Evolutionary conservation across 2,329 filamentous ascomycete species (phyloP).

Genomic region (Thielaviopsis punctulata): DNA sequence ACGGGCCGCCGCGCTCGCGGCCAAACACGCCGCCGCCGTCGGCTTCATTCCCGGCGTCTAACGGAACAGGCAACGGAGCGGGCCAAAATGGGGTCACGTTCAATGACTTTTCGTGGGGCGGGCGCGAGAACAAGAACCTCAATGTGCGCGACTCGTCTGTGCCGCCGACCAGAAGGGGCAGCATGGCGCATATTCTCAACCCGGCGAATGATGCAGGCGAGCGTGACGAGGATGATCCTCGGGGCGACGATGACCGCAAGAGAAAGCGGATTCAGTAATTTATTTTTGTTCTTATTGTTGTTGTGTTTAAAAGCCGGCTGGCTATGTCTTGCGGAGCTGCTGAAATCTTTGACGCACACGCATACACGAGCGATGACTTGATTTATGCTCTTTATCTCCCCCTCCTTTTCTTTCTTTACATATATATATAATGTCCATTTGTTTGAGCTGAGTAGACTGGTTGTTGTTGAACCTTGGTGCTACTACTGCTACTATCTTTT

Average conservation of each 20-base stretch:
- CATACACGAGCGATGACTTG: background rate
- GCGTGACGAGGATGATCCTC: slow-evolving; percentile 37
- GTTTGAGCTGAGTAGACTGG: no score
- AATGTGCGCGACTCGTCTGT: slow-evolving; percentile 36
- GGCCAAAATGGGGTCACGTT: slow-evolving; percentile 22
- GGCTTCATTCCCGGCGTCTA: slow-evolving; percentile 27
- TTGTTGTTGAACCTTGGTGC: background rate
- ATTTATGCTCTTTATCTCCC: background rate
- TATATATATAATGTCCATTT: background rate
- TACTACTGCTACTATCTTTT: background rate
- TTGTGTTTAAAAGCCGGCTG: background rate
- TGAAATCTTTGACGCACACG: background rate
- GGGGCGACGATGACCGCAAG: slow-evolving; percentile 43
- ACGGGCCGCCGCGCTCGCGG: slow-evolving; percentile 29
- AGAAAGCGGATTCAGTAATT: slow-evolving; percentile 38
- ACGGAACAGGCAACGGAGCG: slow-evolving; percentile 19
- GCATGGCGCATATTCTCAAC: slow-evolving; percentile 48
- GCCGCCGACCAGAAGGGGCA: slow-evolving; percentile 38
- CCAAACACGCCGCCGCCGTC: slow-evolving; percentile 35
- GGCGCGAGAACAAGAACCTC: slow-evolving; percentile 32
- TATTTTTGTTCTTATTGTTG: background rate
- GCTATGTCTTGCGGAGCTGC: background rate
- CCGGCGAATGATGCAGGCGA: slow-evolving; percentile 36
- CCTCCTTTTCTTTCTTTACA: no score
- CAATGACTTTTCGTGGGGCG: slow-evolving; percentile 39